These are phyloP conservation scores for Stachybotrys chlorohalonatus DNA, from an alignment of 2,329 filamentous ascomycete species.

Conservation along the genomic window DNA sequence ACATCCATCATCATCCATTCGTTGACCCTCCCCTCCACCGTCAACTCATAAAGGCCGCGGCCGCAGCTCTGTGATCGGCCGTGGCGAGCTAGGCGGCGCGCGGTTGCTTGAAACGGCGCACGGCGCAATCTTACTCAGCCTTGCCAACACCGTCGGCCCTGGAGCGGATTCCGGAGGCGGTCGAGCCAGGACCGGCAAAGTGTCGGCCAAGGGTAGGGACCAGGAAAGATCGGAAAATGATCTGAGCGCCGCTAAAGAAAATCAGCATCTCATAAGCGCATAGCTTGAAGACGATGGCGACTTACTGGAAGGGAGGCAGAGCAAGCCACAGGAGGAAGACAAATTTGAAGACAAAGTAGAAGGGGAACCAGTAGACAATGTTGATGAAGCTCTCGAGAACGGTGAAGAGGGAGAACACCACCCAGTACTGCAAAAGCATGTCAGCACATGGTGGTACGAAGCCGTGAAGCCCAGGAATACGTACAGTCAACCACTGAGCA, in stretches of 20 bases:
- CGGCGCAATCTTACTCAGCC: conserved; percentile 42
- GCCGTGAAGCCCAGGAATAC: conserved; percentile 16
- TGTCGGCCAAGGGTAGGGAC: conserved; percentile 87
- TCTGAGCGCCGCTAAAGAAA: conserved; percentile 75
- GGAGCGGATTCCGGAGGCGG: conserved; percentile 78
- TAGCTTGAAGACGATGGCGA: conserved; percentile 7
- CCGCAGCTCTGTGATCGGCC: background rate
- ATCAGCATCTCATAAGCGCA: conserved; percentile 1
- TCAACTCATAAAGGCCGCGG: no score
- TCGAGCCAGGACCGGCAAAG: conserved; percentile 63
- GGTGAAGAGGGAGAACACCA: conserved; percentile 74
- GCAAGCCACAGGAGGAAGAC: conserved; percentile 95
- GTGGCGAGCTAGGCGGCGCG: background rate
- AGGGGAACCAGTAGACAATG: conserved; percentile 91
- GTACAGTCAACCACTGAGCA: conserved; percentile 69
- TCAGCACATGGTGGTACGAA: conserved; percentile 20
- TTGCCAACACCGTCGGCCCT: conserved; percentile 75
- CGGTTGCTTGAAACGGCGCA: background rate
- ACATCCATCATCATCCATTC: no score
- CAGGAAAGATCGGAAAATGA: conserved; percentile 95
- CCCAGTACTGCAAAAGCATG: conserved; percentile 62
- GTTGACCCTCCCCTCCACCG: no score
- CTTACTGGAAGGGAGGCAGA: conserved; percentile 87
- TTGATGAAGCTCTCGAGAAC: conserved; percentile 75
- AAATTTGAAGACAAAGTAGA: conserved; percentile 99